Evolutionary conservation across 352 stramenopile species (phyloP).

Genomic region (Globisporangium barbulae): DNA sequence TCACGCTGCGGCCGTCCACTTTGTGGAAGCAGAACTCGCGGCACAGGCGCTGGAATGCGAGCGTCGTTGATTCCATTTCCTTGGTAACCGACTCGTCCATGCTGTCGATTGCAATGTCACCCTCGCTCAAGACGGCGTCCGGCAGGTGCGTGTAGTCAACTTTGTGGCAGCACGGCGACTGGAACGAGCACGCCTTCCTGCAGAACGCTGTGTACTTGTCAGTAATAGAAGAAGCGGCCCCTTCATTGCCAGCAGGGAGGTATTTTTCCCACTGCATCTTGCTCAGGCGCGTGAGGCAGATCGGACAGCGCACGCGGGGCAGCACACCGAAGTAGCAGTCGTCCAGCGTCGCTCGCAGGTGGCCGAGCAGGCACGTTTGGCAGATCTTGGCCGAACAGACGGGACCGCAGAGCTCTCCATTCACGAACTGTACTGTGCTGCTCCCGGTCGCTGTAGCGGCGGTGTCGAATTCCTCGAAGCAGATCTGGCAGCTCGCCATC

Average conservation of each 20-base stretch:
- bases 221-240: not conserved
- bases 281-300: slow-evolving; percentile 34
- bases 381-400: slow-evolving; percentile 30
- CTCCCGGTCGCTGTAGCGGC: not conserved
- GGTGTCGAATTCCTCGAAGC: slow-evolving; percentile 20
- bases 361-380: slow-evolving; percentile 16
- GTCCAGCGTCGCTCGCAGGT: no score
- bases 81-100: not conserved
- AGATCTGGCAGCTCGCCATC: slow-evolving; percentile 34
- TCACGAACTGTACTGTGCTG: slow-evolving; percentile 6
- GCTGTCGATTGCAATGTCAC: not conserved
- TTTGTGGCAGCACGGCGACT: slow-evolving; percentile 28
- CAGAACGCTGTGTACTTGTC: slow-evolving; percentile 16
- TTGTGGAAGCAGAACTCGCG: slow-evolving; percentile 14
- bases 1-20: slow-evolving; percentile 1
- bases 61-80: no score
- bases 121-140: not conserved
- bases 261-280: slow-evolving; percentile 19
- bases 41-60: not conserved
- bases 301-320: slow-evolving; percentile 38
- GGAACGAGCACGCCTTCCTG: slow-evolving; percentile 27
- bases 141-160: slow-evolving; percentile 29
- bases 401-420: slow-evolving; percentile 23
- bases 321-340: slow-evolving; percentile 35
- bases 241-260: not conserved